A percentile compares a stretch with the other conserved stretches of the same genome.
Conservation (phyloP, 768 basidiomycete genomes). For the Mycena filopes region DNA sequence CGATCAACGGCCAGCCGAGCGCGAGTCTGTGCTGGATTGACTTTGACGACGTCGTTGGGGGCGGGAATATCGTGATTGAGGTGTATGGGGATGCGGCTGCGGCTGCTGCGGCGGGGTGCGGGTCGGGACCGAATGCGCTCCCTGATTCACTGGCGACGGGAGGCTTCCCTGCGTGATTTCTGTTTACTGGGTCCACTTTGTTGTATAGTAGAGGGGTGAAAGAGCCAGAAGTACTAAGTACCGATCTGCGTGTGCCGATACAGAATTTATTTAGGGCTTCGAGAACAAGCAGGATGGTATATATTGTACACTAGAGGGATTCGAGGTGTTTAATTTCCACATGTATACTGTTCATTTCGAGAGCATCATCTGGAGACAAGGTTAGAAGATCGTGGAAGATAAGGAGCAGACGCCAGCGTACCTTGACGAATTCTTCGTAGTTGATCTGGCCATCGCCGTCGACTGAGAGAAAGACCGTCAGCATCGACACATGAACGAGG, state of each 20-base stretch:
- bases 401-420: constrained; percentile 18
- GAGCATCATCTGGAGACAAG: constrained; percentile 44
- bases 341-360: constrained; percentile 39
- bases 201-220: too few species aligned
- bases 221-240: too few species aligned
- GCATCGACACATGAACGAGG: not conserved
- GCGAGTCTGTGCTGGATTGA: constrained; percentile 56
- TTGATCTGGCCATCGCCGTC: constrained; percentile 36
- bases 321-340: constrained; percentile 25
- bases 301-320: constrained; percentile 31
- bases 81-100: constrained; percentile 52
- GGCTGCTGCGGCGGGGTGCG: constrained; percentile 52
- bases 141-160: constrained; percentile 55
- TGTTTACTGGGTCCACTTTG: not conserved
- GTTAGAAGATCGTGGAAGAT: not conserved
- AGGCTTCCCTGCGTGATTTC: constrained; percentile 41
- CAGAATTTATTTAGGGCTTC: constrained; percentile 13
- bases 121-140: constrained; percentile 40
- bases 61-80: constrained; percentile 56
- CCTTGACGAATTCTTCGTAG: constrained; percentile 44
- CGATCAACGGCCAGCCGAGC: constrained; percentile 50
- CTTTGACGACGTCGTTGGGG: constrained; percentile 56
- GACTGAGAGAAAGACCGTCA: constrained; percentile 4
- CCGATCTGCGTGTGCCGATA: not conserved
- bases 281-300: constrained; percentile 14